Conservation (phyloP, 2,329 filamentous ascomycete genomes). For the Cercospora zeae-maydis region DNA sequence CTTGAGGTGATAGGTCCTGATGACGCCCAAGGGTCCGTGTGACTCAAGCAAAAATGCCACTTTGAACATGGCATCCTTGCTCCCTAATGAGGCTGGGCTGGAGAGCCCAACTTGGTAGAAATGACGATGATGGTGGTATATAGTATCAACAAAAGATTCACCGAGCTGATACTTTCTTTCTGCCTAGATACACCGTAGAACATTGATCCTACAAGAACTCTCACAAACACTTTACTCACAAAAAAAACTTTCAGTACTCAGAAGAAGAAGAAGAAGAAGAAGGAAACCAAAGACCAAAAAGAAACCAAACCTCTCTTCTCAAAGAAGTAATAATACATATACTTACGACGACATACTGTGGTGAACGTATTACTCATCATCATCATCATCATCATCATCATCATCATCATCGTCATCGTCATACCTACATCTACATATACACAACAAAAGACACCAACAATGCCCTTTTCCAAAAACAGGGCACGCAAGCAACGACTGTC, state of each 20-base stretch:
- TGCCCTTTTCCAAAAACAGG: conserved; percentile 2
- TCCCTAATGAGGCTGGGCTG: not conserved
- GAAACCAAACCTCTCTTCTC: too few relatives aligned
- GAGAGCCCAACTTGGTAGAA: not conserved
- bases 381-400: too few relatives aligned
- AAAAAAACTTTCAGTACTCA: too few relatives aligned
- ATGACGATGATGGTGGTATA: not conserved
- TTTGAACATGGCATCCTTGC: conserved; percentile 6
- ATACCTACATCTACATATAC: not conserved
- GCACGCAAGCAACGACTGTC: conserved; percentile 5
- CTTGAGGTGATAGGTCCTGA: not conserved
- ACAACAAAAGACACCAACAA: not conserved
- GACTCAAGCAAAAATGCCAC: not conserved
- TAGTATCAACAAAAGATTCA: not conserved
- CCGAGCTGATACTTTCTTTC: too few relatives aligned
- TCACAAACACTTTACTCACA: too few relatives aligned
- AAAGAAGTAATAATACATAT: too few relatives aligned
- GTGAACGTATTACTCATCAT: too few relatives aligned
- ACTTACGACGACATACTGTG: too few relatives aligned
- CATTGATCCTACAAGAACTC: not conserved
- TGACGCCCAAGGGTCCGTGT: not conserved
- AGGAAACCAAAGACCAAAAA: too few relatives aligned
- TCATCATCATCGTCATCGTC: too few relatives aligned
- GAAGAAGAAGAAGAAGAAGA: too few relatives aligned
- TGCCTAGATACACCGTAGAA: not conserved